A percentile compares a stretch with the other conserved stretches of the same genome.
Evolutionary conservation across 2,329 filamentous ascomycete species (phyloP).

Genomic region (Colletotrichum sp.): DNA sequence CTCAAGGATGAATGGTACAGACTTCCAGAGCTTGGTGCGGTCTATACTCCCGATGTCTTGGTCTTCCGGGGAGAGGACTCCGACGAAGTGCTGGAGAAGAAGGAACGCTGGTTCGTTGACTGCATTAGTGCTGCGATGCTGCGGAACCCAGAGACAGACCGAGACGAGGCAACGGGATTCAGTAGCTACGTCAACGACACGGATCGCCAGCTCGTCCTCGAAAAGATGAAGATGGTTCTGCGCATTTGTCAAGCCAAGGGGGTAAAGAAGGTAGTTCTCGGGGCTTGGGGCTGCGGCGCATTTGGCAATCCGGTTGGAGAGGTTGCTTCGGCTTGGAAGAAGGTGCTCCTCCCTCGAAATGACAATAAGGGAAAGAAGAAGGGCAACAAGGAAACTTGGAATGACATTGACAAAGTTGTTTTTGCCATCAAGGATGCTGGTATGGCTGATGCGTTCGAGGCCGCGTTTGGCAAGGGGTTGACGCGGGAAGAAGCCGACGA

Average conservation of each 20-base stretch:
- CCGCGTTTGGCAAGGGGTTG: constrained; percentile 48
- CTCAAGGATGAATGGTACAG: constrained; percentile 64
- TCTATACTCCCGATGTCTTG: constrained; percentile 64
- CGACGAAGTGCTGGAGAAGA: constrained; percentile 41
- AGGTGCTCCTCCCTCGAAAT: constrained; percentile 28
- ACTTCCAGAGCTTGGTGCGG: constrained; percentile 59
- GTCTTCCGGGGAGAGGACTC: constrained; percentile 54
- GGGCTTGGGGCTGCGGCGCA: constrained; percentile 69
- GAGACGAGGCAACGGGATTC: constrained; percentile 34
- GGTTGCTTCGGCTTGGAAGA: constrained; percentile 58
- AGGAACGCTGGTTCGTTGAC: constrained; percentile 63
- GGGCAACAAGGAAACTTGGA: constrained; percentile 39
- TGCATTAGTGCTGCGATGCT: constrained; percentile 64
- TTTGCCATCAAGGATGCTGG: constrained; percentile 62
- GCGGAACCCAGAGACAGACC: constrained; percentile 57
- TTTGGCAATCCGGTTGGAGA: constrained; percentile 67
- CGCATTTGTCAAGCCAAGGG: constrained; percentile 53
- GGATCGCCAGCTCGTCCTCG: constrained; percentile 54
- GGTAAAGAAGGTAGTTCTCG: constrained; percentile 57
- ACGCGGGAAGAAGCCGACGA: constrained; percentile 29
- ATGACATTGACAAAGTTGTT: constrained; percentile 54
- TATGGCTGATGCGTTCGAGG: constrained; percentile 57
- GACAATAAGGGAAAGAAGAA: constrained; percentile 21
- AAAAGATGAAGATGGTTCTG: constrained; percentile 64
- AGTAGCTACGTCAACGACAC: constrained; percentile 44